Percentiles rank a stretch among this genome's conserved stretches.
These are phyloP conservation scores for Coemansia sp. DNA, from an alignment of 192 early-diverging fungal species.

Conservation along the genomic window DNA sequence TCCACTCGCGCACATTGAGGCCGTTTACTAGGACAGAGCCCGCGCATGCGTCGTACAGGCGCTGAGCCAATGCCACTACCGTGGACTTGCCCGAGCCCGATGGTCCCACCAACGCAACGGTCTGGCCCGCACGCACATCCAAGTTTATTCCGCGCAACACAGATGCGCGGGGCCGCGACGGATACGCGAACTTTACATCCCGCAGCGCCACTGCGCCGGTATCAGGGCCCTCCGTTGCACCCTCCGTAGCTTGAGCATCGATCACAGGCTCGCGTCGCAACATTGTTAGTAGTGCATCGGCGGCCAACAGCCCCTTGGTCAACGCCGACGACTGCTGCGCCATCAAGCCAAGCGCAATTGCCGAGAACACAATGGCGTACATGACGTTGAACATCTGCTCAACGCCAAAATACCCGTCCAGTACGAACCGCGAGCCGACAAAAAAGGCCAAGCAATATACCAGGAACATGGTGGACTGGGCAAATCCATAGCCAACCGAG, in stretches of 20 bases:
- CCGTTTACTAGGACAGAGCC: slow-evolving; percentile 67
- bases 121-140: slow-evolving; percentile 59
- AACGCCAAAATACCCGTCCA: slow-evolving; percentile 51
- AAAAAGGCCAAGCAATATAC: slow-evolving; percentile 75
- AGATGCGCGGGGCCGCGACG: slow-evolving; percentile 59
- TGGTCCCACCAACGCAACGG: slow-evolving; percentile 82
- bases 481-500: slow-evolving; percentile 73
- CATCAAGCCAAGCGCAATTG: slow-evolving; percentile 63
- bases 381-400: slow-evolving; percentile 66
- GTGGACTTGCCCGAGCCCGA: slow-evolving; percentile 86
- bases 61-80: slow-evolving; percentile 63
- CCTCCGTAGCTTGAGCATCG: slow-evolving; percentile 44
- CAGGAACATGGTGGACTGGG: slow-evolving; percentile 70
- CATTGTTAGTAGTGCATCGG: slow-evolving; percentile 68
- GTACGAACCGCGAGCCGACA: slow-evolving; percentile 66
- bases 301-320: slow-evolving; percentile 78
- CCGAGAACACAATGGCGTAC: slow-evolving; percentile 74
- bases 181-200: slow-evolving; percentile 62
- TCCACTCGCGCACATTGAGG: slow-evolving; percentile 61
- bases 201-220: slow-evolving; percentile 24
- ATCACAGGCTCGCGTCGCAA: slow-evolving; percentile 72
- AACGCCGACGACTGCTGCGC: slow-evolving; percentile 71
- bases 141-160: slow-evolving; percentile 63
- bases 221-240: slow-evolving; percentile 34
- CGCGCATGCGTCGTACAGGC: slow-evolving; percentile 72